Conservation (phyloP, 2,329 filamentous ascomycete genomes). For the Calonectria fujianensis region DNA sequence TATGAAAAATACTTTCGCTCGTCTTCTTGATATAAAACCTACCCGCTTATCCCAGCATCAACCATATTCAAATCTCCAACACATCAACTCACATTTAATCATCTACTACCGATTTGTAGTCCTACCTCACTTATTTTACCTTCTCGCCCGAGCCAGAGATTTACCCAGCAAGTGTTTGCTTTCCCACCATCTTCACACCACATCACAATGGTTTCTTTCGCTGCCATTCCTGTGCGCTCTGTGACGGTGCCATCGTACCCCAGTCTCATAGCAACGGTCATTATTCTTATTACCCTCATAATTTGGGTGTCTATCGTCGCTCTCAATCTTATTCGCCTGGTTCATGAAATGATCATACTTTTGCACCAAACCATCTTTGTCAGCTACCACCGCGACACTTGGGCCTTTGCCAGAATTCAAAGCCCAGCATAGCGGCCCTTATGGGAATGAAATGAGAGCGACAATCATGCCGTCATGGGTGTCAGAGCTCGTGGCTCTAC, state of each 20-base stretch:
- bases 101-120: neutral
- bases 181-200: no score
- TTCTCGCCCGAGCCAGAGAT: neutral
- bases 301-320: conserved; percentile 16
- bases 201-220: neutral
- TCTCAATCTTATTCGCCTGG: conserved; percentile 7
- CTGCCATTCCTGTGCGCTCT: neutral
- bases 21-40: neutral
- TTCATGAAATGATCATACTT: conserved; percentile 5
- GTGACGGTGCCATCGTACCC: neutral
- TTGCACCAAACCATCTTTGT: conserved; percentile 1
- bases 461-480: neutral
- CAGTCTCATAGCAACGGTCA: neutral
- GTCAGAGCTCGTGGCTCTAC: no score
- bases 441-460: no score
- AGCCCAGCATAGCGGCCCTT: neutral
- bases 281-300: conserved; percentile 1
- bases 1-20: neutral
- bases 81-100: neutral
- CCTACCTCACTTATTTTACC: no score
- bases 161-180: neutral
- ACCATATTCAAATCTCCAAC: neutral
- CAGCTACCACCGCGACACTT: conserved; percentile 1
- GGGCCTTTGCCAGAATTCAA: neutral
- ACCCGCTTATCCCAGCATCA: neutral